phyloP scores from a whole-genome alignment of 2,329 filamentous ascomycete genomes.

The Penicillium aurantiogriseum region DNA sequence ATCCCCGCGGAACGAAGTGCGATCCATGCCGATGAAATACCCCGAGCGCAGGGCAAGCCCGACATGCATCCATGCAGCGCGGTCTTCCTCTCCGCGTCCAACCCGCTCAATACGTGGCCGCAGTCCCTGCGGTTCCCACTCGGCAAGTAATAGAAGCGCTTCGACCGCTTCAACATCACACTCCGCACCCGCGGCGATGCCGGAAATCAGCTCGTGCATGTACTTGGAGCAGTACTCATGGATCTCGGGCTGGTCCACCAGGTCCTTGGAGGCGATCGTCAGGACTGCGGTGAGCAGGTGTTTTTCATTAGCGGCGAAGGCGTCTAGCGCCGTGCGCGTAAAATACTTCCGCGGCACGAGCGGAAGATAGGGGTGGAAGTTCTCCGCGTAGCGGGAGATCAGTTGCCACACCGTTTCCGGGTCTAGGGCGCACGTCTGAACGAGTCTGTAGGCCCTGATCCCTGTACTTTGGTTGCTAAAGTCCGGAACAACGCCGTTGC shows the following conservation, averaged over 20 bases:
- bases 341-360: slow-evolving; percentile 63
- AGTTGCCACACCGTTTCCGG: slow-evolving; percentile 52
- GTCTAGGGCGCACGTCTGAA: slow-evolving; percentile 48
- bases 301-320: slow-evolving; percentile 60
- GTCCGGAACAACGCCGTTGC: slow-evolving; percentile 27
- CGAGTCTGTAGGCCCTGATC: slow-evolving; percentile 44
- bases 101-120: slow-evolving; percentile 60
- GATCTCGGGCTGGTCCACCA: slow-evolving; percentile 61
- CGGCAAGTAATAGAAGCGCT: slow-evolving; percentile 66
- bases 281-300: slow-evolving; percentile 69
- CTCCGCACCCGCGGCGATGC: slow-evolving; percentile 64
- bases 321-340: slow-evolving; percentile 52
- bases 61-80: slow-evolving; percentile 75
- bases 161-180: slow-evolving; percentile 70
- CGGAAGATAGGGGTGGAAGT: slow-evolving; percentile 70
- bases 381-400: slow-evolving; percentile 59
- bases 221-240: slow-evolving; percentile 67
- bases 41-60: slow-evolving; percentile 67
- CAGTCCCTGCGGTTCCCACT: slow-evolving; percentile 69
- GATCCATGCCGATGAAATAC: slow-evolving; percentile 68
- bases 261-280: slow-evolving; percentile 68
- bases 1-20: slow-evolving; percentile 64
- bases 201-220: slow-evolving; percentile 67
- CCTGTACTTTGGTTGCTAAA: slow-evolving; percentile 31
- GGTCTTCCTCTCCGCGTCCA: slow-evolving; percentile 70